Evolutionary conservation across 2,329 filamentous ascomycete genomes (phyloP), one percentile per base, ranked within the genome.

Genomic region (Aureobasidium uvarum): DNA sequence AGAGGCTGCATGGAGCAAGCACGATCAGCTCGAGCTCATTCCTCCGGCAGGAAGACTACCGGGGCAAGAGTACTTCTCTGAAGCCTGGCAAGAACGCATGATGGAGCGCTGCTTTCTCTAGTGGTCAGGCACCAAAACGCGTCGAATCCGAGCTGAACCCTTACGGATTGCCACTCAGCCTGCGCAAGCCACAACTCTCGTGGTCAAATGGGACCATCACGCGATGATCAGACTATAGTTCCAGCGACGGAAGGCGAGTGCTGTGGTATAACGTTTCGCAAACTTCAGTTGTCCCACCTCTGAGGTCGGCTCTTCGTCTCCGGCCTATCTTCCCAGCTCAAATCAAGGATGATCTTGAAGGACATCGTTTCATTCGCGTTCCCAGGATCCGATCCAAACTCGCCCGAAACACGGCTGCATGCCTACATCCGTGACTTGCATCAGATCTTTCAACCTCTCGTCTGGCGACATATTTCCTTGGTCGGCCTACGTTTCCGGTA

Each of bases 191-290:
- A 38, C 52, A 41, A 2, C 36, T 25, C 36, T 41, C 20, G 36
- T 28, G 36, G 36, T 28, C 52, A 28, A n/a, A 6, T 28, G 14
- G 8, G 8, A 33, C 28, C 4, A 16, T 58, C 39, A 45, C 11
- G 25, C 14, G 39, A 14, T 20, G 39, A 43, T 46, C 38, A 20
- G 23, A 33, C 23, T 58, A 7, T 23, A 6, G 14, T 33, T 14
- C 25, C 23, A 45, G 23, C 10, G 2, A 33, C 4, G 11, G 8
- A 23, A 33, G 11, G 10, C 7, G 11, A 3, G 2, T 14, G n/a
- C 55, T 58, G 55, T 33, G 6, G 55, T 58, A 58, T 31, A 33
- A 58, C 55, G 55, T 58, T 10, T 45, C 23, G 55, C 55, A 23
- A 58, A 45, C 25, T 58, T 13, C 54, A 23, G 39, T 33, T 20